phyloP scores from a whole-genome alignment of 805 yeast genomes.

The Starmera quercuum region DNA sequence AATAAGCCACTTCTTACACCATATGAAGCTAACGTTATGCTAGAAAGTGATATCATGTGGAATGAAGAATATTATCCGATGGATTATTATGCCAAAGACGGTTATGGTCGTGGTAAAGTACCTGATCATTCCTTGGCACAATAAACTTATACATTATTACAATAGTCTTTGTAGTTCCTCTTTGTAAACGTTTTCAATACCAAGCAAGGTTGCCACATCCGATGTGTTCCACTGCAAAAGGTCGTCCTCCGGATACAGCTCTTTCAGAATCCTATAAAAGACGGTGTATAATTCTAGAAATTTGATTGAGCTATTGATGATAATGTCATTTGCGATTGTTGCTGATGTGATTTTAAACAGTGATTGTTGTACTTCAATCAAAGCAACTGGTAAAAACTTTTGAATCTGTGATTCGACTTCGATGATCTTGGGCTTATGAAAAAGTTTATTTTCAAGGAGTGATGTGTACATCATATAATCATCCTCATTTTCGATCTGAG shows the following conservation, averaged over 20 bases:
- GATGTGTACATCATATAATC: constrained; percentile 60
- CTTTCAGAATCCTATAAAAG: constrained; percentile 26
- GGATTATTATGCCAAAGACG: constrained; percentile 89
- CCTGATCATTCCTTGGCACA: constrained; percentile 37
- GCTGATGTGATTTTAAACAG: constrained; percentile 61
- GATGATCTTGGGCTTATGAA: constrained; percentile 35
- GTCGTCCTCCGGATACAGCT: constrained; percentile 25
- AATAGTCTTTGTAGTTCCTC: not conserved
- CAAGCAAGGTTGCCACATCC: constrained; percentile 65
- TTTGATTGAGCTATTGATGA: constrained; percentile 38
- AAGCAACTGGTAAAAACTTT: constrained; percentile 49
- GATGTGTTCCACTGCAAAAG: constrained; percentile 44
- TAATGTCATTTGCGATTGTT: constrained; percentile 45
- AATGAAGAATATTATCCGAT: constrained; percentile 70
- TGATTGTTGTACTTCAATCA: constrained; percentile 51
- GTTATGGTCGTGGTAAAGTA: constrained; percentile 81
- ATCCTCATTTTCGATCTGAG: constrained; percentile 41
- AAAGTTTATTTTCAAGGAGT: constrained; percentile 51
- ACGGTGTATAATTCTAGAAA: constrained; percentile 36
- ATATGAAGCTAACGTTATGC: constrained; percentile 88
- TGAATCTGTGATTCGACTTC: constrained; percentile 39
- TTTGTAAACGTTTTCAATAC: constrained; percentile 39
- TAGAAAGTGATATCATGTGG: constrained; percentile 67
- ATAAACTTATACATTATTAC: not conserved
- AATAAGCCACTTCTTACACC: constrained; percentile 89